These are phyloP conservation scores for Pelargonium fulgidum DNA, from an alignment of 441 rosid genomes.

Conservation along the genomic window DNA sequence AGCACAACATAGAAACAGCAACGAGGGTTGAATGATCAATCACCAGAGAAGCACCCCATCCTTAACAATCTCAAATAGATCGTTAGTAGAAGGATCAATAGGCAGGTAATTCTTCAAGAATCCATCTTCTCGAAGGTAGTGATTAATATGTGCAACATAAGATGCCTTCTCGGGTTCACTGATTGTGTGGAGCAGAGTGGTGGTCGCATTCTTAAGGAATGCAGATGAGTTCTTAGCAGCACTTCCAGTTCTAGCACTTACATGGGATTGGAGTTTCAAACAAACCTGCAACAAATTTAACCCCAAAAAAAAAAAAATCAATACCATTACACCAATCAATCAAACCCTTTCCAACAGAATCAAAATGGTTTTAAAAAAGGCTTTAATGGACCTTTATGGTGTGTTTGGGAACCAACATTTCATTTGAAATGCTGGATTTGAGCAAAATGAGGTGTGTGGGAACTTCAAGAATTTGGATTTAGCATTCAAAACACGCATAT, in stretches of 20 bases:
- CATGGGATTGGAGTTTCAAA: constrained; percentile 65
- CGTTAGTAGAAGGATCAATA: constrained; percentile 68
- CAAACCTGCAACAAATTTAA: constrained; percentile 46
- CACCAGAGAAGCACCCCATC: constrained; percentile 98
- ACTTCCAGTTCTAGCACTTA: constrained; percentile 59
- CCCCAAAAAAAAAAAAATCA: constrained; percentile 7
- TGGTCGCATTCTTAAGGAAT: constrained; percentile 74
- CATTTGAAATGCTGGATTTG: too few relatives aligned
- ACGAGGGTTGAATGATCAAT: background rate
- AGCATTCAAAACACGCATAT: constrained; percentile 5
- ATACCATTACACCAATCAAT: constrained; percentile 2
- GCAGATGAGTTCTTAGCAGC: constrained; percentile 57
- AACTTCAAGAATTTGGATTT: too few relatives aligned
- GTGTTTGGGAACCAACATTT: too few relatives aligned
- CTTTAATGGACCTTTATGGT: too few relatives aligned
- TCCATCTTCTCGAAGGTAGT: constrained; percentile 72
- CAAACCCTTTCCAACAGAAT: background rate
- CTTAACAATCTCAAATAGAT: constrained; percentile 78
- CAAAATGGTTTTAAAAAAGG: too few relatives aligned
- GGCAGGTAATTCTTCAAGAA: constrained; percentile 82
- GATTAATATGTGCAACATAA: constrained; percentile 84
- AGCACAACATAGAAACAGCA: background rate
- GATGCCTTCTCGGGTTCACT: constrained; percentile 88
- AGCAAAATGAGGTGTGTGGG: too few relatives aligned
- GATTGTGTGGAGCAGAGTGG: constrained; percentile 87